phyloP scores from a whole-genome alignment of 1,284 basidiomycete genomes.

The Butyriboletus appendiculatus region DNA sequence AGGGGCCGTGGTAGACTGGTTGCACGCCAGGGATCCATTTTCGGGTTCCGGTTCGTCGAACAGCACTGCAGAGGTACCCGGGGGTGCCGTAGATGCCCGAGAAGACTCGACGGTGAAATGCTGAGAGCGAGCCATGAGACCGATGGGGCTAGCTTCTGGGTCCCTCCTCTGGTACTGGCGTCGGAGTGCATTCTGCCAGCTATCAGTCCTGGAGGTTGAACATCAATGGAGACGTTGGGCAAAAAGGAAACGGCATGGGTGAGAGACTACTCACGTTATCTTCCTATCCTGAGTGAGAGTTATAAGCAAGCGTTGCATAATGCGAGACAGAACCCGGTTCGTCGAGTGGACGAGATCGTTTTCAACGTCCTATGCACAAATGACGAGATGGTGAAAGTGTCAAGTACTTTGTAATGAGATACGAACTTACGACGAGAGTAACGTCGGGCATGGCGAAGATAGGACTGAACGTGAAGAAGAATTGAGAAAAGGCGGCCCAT shows the following conservation, averaged over 20 bases:
- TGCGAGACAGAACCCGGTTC: conserved; percentile 60
- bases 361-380: conserved; percentile 63
- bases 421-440: conserved; percentile 54
- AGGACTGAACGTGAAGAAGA: conserved; percentile 74
- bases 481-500: conserved; percentile 83
- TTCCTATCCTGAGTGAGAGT: conserved; percentile 79
- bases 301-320: conserved; percentile 72
- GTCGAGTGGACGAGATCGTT: conserved; percentile 67
- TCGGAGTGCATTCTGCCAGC: conserved; percentile 73
- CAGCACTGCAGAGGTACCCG: conserved; percentile 10
- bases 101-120: conserved; percentile 26
- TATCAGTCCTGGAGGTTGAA: conserved; percentile 53
- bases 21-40: conserved; percentile 1
- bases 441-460: conserved; percentile 68
- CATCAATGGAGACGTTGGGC: conserved; percentile 19
- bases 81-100: conserved; percentile 28
- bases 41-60: conserved; percentile 10
- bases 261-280: conserved; percentile 57
- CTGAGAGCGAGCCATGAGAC: conserved; percentile 39
- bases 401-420: conserved; percentile 1
- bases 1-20: background rate
- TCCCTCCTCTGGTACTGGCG: conserved; percentile 71
- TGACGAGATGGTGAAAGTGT: conserved; percentile 10
- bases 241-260: conserved; percentile 8
- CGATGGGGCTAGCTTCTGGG: conserved; percentile 70